Evolutionary conservation across 768 basidiomycete species (phyloP), one percentile per base, ranked within the genome.

Genomic region (Rhodotorula graminis): DNA sequence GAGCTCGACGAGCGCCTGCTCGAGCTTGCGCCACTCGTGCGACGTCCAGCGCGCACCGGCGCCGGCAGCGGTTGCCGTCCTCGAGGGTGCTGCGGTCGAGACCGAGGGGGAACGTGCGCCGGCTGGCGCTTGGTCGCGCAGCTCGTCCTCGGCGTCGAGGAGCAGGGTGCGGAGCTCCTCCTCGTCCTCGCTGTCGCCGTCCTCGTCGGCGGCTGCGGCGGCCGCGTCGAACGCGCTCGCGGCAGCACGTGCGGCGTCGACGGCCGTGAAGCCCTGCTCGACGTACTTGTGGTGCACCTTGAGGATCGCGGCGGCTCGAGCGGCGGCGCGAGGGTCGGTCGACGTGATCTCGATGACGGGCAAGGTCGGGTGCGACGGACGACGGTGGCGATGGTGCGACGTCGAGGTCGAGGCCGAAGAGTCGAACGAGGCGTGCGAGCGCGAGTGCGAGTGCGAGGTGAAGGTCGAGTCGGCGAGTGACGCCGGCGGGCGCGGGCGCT

Each of bases 211-310:
- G n/a, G n/a, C 0, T 80, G 81, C 65, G 82, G 83, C 47, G 84
- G 81, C 37, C 84, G 79, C 27, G 77, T 40, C 58, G 11, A 18
- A 18, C 10, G 37, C 58, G 58, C n/a, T 27, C 18, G 44, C 44
- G 5, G 44, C 44, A 12, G 44, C 44, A 31, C 65, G 79, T 65
- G 72, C 64, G 82, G 70, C 82, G 70, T 57, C 78, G 71, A 44
- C 83, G 78, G 66, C 64, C 31, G 67, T 65, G 59, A 70, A n/a
- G 23, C 86, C 86, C 40, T 88, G 87, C 77, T 89, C 87, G 78
- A 91, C 90, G 76, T 94, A 92, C 76, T 91, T 90, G 81, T 93
- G 89, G 77, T 94, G 89, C 89, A 91, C 85, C 81, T 90, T 92
- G 76, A 96, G 83, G 70, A 96, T 93, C 0, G 93, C 93, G 47